Base-by-base conservation (phyloP, 2,329 filamentous ascomycete genomes). In the Neopestalotiopsis sp. region DNA sequence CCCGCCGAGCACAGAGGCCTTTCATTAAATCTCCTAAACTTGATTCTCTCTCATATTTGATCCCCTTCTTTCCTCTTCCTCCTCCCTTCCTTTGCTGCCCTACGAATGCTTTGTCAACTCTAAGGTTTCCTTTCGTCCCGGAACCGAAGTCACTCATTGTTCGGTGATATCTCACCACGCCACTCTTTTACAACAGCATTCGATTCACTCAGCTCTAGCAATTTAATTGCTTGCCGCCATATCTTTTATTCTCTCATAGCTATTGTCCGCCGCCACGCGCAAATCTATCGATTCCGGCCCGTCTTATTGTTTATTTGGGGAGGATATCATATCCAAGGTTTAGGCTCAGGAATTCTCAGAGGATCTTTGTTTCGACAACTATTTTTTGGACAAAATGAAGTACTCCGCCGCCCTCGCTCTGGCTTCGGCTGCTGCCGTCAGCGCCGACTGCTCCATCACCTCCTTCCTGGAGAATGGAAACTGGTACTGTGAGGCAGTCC, bases 401-500 rank as follows among this genome's bases (percentile, higher is more conserved):
- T 70, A 70, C 62, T 66, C 69, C 34, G 58, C 63, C 34, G 67
- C 67, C 17, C 32, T 71, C 20, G 56, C 68, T 24, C 66, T 66
- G 30, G 70, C 69, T 45, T 64, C 70, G 59, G 70, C 69, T 45
- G 62, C 59, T 13, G 40, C 45, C n/a, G 69, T 68, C 42, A 61
- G 67, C 42, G 70, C 70, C 57, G 69, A 65, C 34, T 59, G 61
- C 65, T 42, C 62, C 52, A 52, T 38, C 20, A 56, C 59, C n/a
- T 66, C 78, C 34, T 71, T 75, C 63, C 69, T 83, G 6, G 82
- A 84, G 70, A 76, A 76, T 32, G 88, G 88, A 70, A 93, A 93
- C 79, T 90, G 81, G 82, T 93, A 91, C 81, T 92, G 91, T 79
- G 84, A 89, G 68, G 76, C 85, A 52, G 90, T 94, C 68, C 80